Conservation (phyloP, 1,139 yeast species). For the Nakaseomyces uthaithaninus region DNA sequence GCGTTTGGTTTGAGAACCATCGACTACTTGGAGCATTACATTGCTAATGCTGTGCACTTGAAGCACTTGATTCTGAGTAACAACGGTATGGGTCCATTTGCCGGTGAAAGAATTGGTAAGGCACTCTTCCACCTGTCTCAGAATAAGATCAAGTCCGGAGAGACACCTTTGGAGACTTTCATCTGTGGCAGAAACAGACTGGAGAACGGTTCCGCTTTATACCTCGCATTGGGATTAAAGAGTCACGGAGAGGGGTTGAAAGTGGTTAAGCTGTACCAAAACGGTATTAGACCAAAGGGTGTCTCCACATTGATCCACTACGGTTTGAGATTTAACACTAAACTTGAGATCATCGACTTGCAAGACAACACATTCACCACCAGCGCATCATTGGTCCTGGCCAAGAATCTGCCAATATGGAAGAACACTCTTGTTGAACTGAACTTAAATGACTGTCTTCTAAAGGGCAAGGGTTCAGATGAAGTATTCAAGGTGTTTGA, state of each 20-base stretch:
- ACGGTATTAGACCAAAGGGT: constrained; percentile 94
- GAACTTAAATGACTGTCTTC: constrained; percentile 80
- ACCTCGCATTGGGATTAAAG: constrained; percentile 66
- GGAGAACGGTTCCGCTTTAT: constrained; percentile 83
- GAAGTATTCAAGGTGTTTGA: constrained; percentile 43
- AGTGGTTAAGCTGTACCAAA: constrained; percentile 78
- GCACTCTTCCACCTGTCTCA: constrained; percentile 68
- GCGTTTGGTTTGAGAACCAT: constrained; percentile 96
- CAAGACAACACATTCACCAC: constrained; percentile 92
- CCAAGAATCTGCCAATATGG: constrained; percentile 51
- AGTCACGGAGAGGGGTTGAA: constrained; percentile 61
- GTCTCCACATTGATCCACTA: constrained; percentile 62
- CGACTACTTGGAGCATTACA: constrained; percentile 73
- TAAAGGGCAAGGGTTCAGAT: constrained; percentile 68
- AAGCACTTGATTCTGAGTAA: constrained; percentile 83
- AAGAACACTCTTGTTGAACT: constrained; percentile 53
- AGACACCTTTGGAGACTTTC: constrained; percentile 58
- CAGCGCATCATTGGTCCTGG: constrained; percentile 71
- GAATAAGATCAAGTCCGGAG: constrained; percentile 37
- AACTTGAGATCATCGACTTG: constrained; percentile 65
- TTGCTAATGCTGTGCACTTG: constrained; percentile 67
- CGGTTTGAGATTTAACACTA: constrained; percentile 57
- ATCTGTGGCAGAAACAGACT: constrained; percentile 94
- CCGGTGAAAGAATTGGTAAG: constrained; percentile 88
- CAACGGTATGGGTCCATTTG: constrained; percentile 96